phyloP scores from a whole-genome alignment of 78 protist species.

The Isochrysis galbana region DNA sequence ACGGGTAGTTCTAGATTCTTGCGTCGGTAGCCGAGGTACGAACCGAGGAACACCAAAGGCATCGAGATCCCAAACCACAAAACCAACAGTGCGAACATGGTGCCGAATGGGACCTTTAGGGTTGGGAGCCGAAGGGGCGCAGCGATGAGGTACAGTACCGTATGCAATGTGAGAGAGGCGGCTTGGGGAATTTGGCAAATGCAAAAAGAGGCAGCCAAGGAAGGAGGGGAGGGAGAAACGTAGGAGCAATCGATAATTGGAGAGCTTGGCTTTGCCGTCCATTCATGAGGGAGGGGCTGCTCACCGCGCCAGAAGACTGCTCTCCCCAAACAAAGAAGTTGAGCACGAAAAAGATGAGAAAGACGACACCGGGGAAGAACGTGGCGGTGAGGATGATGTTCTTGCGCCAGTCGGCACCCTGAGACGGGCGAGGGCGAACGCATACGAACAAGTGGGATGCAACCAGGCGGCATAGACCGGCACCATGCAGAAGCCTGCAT shows the following conservation, averaged over 20 bases:
- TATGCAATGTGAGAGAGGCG: too few species aligned
- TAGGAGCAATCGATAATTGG: too few species aligned
- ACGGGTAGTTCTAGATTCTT: constrained; percentile 66
- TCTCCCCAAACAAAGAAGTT: constrained; percentile 64
- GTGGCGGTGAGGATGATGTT: constrained; percentile 24
- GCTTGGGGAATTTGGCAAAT: too few species aligned
- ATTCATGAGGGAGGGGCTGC: too few species aligned
- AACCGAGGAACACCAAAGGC: constrained; percentile 90
- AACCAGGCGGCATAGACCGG: too few species aligned
- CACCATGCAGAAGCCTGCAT: not conserved
- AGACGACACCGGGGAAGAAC: constrained; percentile 72
- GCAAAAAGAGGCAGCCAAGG: too few species aligned
- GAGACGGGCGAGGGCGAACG: not conserved
- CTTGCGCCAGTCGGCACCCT: constrained; percentile 17
- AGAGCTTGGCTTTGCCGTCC: too few species aligned
- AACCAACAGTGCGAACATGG: constrained; percentile 61
- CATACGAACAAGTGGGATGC: not conserved
- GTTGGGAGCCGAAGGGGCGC: too few species aligned
- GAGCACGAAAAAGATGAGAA: constrained; percentile 67
- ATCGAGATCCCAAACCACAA: constrained; percentile 93
- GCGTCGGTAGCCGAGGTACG: constrained; percentile 79
- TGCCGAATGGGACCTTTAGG: constrained; percentile 79
- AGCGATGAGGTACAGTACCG: too few species aligned
- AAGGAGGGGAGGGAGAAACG: too few species aligned
- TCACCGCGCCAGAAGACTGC: constrained; percentile 61